phyloP scores from a whole-genome alignment of 2,329 filamentous ascomycete species.

The Metarhizium anisopliae region DNA sequence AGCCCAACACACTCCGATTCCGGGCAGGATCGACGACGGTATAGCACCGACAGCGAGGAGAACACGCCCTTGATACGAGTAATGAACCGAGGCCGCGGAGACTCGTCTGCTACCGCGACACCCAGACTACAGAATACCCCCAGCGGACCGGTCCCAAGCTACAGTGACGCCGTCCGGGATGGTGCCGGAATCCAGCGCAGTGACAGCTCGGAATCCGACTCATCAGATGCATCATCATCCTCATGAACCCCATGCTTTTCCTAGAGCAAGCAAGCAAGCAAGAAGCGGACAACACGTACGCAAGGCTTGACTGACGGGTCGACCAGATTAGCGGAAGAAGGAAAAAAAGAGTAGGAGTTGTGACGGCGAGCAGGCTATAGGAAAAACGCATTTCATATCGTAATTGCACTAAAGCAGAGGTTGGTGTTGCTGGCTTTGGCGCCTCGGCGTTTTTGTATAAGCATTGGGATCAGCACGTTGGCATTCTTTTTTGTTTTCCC shows the following conservation, averaged over 20 bases:
- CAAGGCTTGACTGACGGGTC: background rate
- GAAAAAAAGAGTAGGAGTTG: background rate
- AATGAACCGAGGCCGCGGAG: conserved; percentile 40
- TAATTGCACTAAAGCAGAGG: background rate
- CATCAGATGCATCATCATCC: background rate
- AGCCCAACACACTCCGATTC: conserved; percentile 55
- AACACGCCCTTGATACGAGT: conserved; percentile 42
- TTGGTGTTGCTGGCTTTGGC: conserved; percentile 7
- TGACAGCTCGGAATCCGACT: conserved; percentile 14
- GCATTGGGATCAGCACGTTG: conserved; percentile 12
- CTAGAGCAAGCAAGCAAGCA: background rate
- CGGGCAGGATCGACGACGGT: conserved; percentile 38
- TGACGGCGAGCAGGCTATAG: background rate
- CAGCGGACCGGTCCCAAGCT: conserved; percentile 67
- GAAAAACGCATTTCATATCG: background rate
- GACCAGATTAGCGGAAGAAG: background rate
- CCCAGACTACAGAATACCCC: conserved; percentile 12
- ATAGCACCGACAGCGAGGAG: conserved; percentile 51
- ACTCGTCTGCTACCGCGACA: conserved; percentile 34
- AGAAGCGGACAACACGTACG: too few relatives aligned
- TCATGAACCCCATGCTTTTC: background rate
- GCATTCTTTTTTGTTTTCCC: background rate
- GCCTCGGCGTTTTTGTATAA: conserved; percentile 14
- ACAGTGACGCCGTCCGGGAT: conserved; percentile 63
- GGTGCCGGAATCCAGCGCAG: conserved; percentile 25